Conservation (phyloP, 129 eudicot species). For the Saussurea involucrata region DNA sequence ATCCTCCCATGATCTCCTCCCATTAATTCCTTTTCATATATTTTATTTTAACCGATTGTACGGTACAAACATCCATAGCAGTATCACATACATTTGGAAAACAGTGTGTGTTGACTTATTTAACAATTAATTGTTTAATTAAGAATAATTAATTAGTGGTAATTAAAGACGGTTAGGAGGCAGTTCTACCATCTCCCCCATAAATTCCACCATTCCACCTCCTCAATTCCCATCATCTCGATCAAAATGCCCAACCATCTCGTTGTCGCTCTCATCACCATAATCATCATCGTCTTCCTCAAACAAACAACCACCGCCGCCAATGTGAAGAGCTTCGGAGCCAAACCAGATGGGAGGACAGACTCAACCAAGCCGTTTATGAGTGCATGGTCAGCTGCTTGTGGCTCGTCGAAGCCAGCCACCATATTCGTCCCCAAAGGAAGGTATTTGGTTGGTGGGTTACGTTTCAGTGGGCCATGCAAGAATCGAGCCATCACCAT, state of each 20-base stretch:
- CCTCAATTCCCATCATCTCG: conserved; percentile 18
- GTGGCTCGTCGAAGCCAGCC: conserved; percentile 44
- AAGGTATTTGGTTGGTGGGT: conserved; percentile 31
- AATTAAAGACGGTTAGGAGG: conserved; percentile 2
- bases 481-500: conserved; percentile 37
- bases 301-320: conserved; percentile 4
- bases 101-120: conserved; percentile 27
- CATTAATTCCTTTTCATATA: background rate
- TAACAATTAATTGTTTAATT: conserved; percentile 8
- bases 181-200: conserved; percentile 11
- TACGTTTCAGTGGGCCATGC: conserved; percentile 40
- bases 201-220: conserved; percentile 20
- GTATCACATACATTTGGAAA: background rate
- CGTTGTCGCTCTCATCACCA: background rate
- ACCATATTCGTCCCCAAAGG: conserved; percentile 62
- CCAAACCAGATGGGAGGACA: conserved; percentile 53
- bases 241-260: conserved; percentile 24
- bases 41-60: conserved; percentile 8
- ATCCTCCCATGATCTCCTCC: conserved; percentile 32
- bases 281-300: conserved; percentile 6
- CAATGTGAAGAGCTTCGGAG: conserved; percentile 45
- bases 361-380: conserved; percentile 53
- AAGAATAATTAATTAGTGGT: background rate
- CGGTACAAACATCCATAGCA: conserved; percentile 41
- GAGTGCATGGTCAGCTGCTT: conserved; percentile 58